Evolutionary conservation across 768 basidiomycete species (phyloP).

Genomic region (Psilocybe subaeruginosa): DNA sequence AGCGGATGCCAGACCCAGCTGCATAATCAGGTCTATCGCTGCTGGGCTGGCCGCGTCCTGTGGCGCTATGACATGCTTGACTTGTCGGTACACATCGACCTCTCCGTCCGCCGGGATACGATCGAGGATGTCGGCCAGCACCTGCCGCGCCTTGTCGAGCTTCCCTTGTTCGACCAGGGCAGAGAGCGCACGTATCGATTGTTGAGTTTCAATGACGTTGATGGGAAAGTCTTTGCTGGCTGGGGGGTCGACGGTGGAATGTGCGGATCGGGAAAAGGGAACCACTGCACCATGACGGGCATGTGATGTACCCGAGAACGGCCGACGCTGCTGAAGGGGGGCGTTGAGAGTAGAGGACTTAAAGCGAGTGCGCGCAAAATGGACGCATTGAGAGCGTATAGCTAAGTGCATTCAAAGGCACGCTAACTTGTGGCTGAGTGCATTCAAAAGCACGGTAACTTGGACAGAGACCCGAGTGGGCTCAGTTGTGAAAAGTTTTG

Average conservation of each 20-base stretch:
- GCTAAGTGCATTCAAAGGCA: conserved; percentile 34
- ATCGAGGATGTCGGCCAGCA: conserved; percentile 19
- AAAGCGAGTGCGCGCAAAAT: conserved; percentile 5
- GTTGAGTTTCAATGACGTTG: conserved; percentile 22
- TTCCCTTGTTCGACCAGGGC: conserved; percentile 30
- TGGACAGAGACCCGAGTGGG: too few relatives aligned
- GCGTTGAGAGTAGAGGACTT: neutral
- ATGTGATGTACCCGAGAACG: neutral
- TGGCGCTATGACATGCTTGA: conserved; percentile 13
- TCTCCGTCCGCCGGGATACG: conserved; percentile 4
- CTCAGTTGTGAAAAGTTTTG: conserved; percentile 3
- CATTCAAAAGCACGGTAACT: too few relatives aligned
- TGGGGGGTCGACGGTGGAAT: conserved; percentile 7
- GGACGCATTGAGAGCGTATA: conserved; percentile 29
- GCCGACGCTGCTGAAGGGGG: neutral
- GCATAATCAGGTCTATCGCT: conserved; percentile 39
- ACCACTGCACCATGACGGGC: neutral
- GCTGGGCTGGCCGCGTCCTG: conserved; percentile 32
- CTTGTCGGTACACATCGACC: conserved; percentile 17
- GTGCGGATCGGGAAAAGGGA: conserved; percentile 7
- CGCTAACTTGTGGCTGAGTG: too few relatives aligned
- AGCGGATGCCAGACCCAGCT: conserved; percentile 46
- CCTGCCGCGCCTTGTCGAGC: conserved; percentile 29
- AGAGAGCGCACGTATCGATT: conserved; percentile 20
- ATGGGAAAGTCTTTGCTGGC: conserved; percentile 19